A percentile compares a stretch with the other conserved stretches of the same genome.
phyloP scores from a whole-genome alignment of 2,329 filamentous ascomycete species.

The Exophiala calicioides region DNA sequence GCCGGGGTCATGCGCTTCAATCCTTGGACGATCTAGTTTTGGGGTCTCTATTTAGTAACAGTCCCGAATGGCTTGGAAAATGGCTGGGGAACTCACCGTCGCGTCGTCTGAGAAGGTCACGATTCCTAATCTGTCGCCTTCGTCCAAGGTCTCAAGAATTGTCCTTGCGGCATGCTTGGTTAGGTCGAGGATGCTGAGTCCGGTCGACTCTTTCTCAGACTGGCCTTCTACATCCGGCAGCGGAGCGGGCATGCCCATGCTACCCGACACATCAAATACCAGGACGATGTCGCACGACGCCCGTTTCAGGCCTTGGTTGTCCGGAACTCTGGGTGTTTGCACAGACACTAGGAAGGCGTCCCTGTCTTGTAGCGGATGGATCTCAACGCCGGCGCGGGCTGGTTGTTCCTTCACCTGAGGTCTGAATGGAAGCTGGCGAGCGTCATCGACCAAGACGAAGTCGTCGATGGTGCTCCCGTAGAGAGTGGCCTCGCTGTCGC shows the following conservation, averaged over 20 bases:
- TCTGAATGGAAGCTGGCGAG: slow-evolving; percentile 10
- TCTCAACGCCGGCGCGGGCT: slow-evolving; percentile 11
- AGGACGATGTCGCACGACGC: slow-evolving; percentile 62
- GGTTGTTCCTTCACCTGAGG: slow-evolving; percentile 2
- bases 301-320: slow-evolving; percentile 28
- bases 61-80: neutral
- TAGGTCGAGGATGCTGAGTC: slow-evolving; percentile 59
- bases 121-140: slow-evolving; percentile 59
- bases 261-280: slow-evolving; percentile 62
- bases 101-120: slow-evolving; percentile 55
- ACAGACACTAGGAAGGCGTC: slow-evolving; percentile 30
- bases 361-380: slow-evolving; percentile 23
- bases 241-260: slow-evolving; percentile 54
- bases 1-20: slow-evolving; percentile 51
- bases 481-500: neutral
- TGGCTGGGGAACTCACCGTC: slow-evolving; percentile 31
- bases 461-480: slow-evolving; percentile 1
- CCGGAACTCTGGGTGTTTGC: slow-evolving; percentile 28
- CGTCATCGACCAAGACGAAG: slow-evolving; percentile 16
- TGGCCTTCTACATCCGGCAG: slow-evolving; percentile 41
- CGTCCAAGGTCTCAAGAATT: slow-evolving; percentile 58
- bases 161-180: slow-evolving; percentile 62
- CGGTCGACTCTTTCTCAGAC: slow-evolving; percentile 47
- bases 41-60: neutral
- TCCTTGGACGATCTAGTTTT: slow-evolving; percentile 42